A percentile compares a stretch with the other conserved stretches of the same genome.
phyloP scores from a whole-genome alignment of 768 basidiomycete genomes.

The Russula sp. region DNA sequence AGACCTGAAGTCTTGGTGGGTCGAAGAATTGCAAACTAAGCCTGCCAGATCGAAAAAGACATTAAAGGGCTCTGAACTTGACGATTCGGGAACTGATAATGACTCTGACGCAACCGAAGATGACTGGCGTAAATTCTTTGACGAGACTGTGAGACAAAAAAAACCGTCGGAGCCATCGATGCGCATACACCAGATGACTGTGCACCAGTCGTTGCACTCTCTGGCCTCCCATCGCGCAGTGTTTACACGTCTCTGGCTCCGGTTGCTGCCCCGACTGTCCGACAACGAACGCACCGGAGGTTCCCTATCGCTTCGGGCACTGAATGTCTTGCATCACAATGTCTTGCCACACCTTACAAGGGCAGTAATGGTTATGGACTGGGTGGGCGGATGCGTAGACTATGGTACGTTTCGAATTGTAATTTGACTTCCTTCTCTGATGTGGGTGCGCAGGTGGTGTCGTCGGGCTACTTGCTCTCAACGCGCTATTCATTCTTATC shows the following conservation, averaged over 20 bases:
- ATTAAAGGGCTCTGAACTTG: conserved; percentile 2
- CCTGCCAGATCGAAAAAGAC: conserved; percentile 41
- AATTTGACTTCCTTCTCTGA: not conserved
- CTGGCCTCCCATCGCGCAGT: conserved; percentile 71
- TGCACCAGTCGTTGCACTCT: conserved; percentile 73
- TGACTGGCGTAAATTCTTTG: conserved; percentile 84
- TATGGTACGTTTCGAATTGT: conserved; percentile 42
- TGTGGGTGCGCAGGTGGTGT: conserved; percentile 52
- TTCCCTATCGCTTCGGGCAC: conserved; percentile 43
- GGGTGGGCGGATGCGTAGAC: conserved; percentile 80
- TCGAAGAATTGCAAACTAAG: conserved; percentile 53
- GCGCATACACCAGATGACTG: conserved; percentile 56
- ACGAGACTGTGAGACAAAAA: conserved; percentile 40
- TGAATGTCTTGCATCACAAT: conserved; percentile 76
- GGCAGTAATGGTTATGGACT: conserved; percentile 82
- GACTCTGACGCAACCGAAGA: conserved; percentile 36
- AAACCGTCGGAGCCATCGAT: conserved; percentile 34
- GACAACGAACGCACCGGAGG: conserved; percentile 30
- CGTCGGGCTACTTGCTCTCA: conserved; percentile 82
- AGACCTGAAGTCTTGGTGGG: conserved; percentile 76
- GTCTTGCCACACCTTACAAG: conserved; percentile 79
- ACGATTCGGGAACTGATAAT: conserved; percentile 27
- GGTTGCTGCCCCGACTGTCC: conserved; percentile 55
- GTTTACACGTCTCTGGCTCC: conserved; percentile 77
- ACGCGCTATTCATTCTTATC: conserved; percentile 86